These are phyloP conservation scores for Oryza glumipatula DNA, from an alignment of 176 grass and related monocot species.

Conservation along the genomic window DNA sequence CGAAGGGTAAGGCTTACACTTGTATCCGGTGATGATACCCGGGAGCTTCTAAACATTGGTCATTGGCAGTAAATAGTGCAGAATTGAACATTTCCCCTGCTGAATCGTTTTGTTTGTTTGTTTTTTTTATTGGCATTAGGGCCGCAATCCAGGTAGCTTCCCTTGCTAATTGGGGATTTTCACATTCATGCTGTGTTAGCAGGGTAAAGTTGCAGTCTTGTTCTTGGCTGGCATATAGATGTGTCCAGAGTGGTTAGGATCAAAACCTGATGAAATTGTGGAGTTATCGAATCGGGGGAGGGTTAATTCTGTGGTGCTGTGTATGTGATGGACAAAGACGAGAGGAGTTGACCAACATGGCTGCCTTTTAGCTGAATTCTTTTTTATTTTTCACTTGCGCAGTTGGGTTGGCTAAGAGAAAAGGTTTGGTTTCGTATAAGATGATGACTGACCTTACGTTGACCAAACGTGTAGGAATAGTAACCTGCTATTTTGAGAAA, in stretches of 20 bases:
- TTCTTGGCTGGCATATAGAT: not conserved
- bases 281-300: not conserved
- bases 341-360: not conserved
- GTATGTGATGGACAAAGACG: not conserved
- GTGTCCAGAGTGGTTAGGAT: not conserved
- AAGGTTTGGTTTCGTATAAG: not conserved
- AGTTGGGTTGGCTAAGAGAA: not conserved
- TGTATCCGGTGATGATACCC: not conserved
- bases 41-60: not conserved
- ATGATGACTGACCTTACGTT: not conserved
- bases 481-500: not conserved
- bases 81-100: not conserved
- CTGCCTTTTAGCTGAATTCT: not conserved
- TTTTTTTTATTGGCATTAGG: not conserved
- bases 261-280: not conserved
- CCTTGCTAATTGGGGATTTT: not conserved
- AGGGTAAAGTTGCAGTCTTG: not conserved
- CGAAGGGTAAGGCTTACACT: constrained; percentile 44
- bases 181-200: not conserved
- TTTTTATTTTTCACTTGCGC: too few species aligned
- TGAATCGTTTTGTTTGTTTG: not conserved
- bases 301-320: not conserved
- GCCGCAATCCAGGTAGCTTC: not conserved
- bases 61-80: not conserved
- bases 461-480: not conserved